These are phyloP conservation scores for Ogataea pignaliae DNA, from an alignment of 805 yeast genomes.

Conservation along the genomic window DNA sequence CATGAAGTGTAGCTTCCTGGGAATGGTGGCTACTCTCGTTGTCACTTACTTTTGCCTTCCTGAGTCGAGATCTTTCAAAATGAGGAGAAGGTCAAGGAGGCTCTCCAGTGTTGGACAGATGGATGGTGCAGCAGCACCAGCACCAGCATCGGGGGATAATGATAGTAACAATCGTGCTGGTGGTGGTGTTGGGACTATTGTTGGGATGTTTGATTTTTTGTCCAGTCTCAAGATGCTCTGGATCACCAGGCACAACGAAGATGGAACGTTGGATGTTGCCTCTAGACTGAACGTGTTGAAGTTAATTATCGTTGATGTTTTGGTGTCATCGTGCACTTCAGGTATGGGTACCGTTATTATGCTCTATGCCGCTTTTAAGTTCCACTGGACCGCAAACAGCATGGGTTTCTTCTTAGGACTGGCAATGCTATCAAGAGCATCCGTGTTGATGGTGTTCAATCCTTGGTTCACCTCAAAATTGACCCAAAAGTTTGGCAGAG, in stretches of 20 bases:
- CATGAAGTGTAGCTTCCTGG: constrained; percentile 13
- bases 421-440: constrained; percentile 45
- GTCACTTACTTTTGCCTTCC: constrained; percentile 40
- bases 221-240: constrained; percentile 53
- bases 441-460: constrained; percentile 44
- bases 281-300: constrained; percentile 46
- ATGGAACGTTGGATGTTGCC: constrained; percentile 21
- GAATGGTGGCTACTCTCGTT: constrained; percentile 32
- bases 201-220: constrained; percentile 23
- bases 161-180: neutral
- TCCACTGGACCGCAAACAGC: constrained; percentile 49
- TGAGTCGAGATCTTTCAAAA: constrained; percentile 59
- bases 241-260: constrained; percentile 38
- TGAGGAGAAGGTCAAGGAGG: constrained; percentile 48
- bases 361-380: constrained; percentile 49
- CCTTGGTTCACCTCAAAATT: constrained; percentile 42
- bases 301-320: constrained; percentile 44
- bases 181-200: neutral
- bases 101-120: constrained; percentile 6
- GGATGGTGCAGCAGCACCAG: neutral
- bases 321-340: constrained; percentile 35
- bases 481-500: constrained; percentile 31
- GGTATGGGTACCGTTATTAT: constrained; percentile 40
- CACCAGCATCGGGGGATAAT: neutral
- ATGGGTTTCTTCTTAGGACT: constrained; percentile 55